Base-by-base conservation (phyloP, 805 yeast genomes). In the Wickerhamomyces ciferrii region DNA sequence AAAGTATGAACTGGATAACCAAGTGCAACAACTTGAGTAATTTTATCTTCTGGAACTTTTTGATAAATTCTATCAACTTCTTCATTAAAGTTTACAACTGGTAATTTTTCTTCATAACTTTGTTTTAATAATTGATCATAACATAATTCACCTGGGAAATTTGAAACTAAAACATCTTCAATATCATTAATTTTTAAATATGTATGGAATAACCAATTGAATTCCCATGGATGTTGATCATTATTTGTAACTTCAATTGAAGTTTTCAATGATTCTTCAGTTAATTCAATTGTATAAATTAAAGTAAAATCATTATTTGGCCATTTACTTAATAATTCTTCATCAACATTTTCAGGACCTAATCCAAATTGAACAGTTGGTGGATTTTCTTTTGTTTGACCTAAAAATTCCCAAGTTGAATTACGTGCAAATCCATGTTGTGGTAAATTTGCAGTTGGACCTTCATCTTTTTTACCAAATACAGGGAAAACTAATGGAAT, bases 361-460 rank as follows among this genome's bases (percentile, higher is more conserved):
- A 94, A 75, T 0, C 90, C 99, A 66, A 90, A 91, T 65, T 94
- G 97, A 39, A 85, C 86, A 5, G 95, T 81, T 44, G 91, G 86
- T 25, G 87, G 86, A 40, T 70, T 66, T 44, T 76, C 82, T 32
- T 74, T 73, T 18, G 84, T 79, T 67, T 89, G 92, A 35, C 99
- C 99, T 50, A 94, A 72, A 56, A 91, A 87, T 65, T 94, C 97
- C 99, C 99, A 94, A 2, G 75, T 69, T 14, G 92, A 83, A 65
- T 79, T 84, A 66, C 99, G 77, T 18, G 96, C 99, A 69, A 94
- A 87, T 2, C 99, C 99, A 63, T 94, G 99, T 69, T 94, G 98
- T 18, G 97, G 97, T 53, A 94, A 76, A 32, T 75, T 64, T 43
- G 71, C 73, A 36, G 90, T 79, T 34, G 70, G 68, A 4, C 87